Conservation (phyloP, 768 basidiomycete species). For the Tulasnella calospora region DNA sequence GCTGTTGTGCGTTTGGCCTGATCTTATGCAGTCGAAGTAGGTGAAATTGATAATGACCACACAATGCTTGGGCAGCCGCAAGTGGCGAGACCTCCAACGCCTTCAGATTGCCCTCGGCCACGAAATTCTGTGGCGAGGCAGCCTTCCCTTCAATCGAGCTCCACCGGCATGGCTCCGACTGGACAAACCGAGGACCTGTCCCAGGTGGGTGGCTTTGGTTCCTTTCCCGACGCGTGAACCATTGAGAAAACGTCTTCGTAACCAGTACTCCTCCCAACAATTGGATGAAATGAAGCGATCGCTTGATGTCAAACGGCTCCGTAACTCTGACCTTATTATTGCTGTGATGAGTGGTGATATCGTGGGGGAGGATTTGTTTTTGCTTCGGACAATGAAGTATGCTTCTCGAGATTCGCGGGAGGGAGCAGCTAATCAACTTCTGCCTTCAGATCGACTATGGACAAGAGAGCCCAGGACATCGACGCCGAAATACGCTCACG, state of each 20-base stretch:
- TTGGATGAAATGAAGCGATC: neutral
- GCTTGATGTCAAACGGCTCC: neutral
- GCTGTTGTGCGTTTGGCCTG: neutral
- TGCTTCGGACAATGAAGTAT: slow-evolving; percentile 9
- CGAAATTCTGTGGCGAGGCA: neutral
- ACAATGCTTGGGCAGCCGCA: neutral
- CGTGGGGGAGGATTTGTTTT: slow-evolving; percentile 8
- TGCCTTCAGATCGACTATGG: neutral
- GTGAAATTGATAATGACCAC: neutral
- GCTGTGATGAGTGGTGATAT: slow-evolving; percentile 3
- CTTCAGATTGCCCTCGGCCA: neutral
- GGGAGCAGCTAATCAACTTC: neutral
- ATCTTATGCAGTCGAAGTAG: neutral
- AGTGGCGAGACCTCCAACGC: neutral
- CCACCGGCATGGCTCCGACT: neutral
- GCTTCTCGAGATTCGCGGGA: neutral
- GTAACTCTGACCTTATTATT: neutral
- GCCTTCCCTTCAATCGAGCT: neutral
- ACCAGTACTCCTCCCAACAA: neutral
- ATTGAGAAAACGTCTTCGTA: neutral
- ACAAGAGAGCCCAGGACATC: neutral
- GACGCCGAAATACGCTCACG: neutral
- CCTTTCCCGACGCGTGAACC: neutral
- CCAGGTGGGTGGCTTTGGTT: neutral
- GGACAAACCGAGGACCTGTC: neutral